A percentile compares a stretch with the other conserved stretches of the same genome.
Conservation (phyloP, 306 rosid species). For the Cucurbita maxima region DNA sequence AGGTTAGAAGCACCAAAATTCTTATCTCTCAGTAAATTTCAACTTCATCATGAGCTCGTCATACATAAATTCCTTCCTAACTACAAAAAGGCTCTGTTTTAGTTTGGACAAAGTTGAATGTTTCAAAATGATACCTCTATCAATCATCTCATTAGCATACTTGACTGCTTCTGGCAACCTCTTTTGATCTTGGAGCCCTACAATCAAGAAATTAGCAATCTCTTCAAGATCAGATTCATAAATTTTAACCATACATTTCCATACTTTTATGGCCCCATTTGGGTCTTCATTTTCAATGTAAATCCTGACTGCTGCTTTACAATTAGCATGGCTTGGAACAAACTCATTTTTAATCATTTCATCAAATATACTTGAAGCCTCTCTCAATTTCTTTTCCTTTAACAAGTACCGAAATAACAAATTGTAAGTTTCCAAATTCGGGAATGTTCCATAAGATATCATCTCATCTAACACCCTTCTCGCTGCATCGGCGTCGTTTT, state of each 20-base stretch:
- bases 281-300: constrained; percentile 32
- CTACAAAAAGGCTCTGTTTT: constrained; percentile 35
- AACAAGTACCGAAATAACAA: constrained; percentile 34
- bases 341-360: constrained; percentile 65
- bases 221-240: constrained; percentile 31
- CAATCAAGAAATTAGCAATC: constrained; percentile 27
- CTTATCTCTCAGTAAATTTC: constrained; percentile 12
- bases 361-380: constrained; percentile 26
- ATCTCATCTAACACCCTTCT: constrained; percentile 37
- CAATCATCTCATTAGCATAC: constrained; percentile 53
- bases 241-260: constrained; percentile 43
- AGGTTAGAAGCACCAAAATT: background rate
- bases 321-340: constrained; percentile 35
- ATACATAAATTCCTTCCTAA: constrained; percentile 25
- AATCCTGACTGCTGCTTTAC: constrained; percentile 31
- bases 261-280: constrained; percentile 35
- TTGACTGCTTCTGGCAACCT: constrained; percentile 53
- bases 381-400: constrained; percentile 28
- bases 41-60: constrained; percentile 41
- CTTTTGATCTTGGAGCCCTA: constrained; percentile 29
- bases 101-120: constrained; percentile 38
- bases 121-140: constrained; percentile 34
- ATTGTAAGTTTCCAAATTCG: constrained; percentile 34
- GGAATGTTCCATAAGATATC: constrained; percentile 38
- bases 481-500: constrained; percentile 16